Percentiles rank a stretch among this genome's conserved stretches.
Evolutionary conservation across 2,329 filamentous ascomycete species (phyloP).

Genomic region (Tolypocladium cylindrosporum): DNA sequence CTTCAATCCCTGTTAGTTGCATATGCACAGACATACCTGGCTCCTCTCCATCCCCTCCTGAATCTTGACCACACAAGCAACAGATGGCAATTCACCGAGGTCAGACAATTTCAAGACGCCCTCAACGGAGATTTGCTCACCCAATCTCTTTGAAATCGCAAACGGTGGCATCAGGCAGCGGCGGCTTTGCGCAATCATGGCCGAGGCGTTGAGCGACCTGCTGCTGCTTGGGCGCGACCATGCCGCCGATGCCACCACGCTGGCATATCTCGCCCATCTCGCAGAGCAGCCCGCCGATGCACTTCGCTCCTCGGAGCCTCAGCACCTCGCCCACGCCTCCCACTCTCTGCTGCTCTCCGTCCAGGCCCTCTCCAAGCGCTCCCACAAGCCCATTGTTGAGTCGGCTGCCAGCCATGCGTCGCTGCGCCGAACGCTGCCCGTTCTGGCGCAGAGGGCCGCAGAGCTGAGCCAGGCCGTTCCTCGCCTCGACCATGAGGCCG

Average conservation of each 20-base stretch:
- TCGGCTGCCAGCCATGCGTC: conserved; percentile 71
- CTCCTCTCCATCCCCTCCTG: not conserved
- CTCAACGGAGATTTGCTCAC: not conserved
- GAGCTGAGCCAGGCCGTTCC: conserved; percentile 66
- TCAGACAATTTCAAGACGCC: not conserved
- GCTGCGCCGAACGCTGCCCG: conserved; percentile 61
- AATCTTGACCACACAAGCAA: not conserved
- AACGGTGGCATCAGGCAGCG: not conserved
- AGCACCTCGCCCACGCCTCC: conserved; percentile 68
- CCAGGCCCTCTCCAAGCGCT: conserved; percentile 81
- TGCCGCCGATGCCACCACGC: conserved; percentile 39
- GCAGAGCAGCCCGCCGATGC: conserved; percentile 66
- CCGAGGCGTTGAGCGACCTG: conserved; percentile 24
- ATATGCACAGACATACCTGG: not conserved
- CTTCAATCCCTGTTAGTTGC: not conserved
- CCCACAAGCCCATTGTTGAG: conserved; percentile 73
- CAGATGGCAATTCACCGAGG: not conserved
- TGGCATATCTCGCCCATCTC: conserved; percentile 67
- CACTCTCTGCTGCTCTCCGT: conserved; percentile 75
- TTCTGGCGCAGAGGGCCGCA: conserved; percentile 53
- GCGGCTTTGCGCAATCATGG: conserved; percentile 15
- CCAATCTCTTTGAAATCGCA: not conserved
- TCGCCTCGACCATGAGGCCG: conserved; percentile 65
- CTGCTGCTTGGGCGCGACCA: conserved; percentile 21
- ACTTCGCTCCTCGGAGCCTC: conserved; percentile 65